Percentiles rank a stretch among this genome's conserved stretches.
These are phyloP conservation scores for Suillus sp. DNA, from an alignment of 768 basidiomycete species.

Conservation along the genomic window DNA sequence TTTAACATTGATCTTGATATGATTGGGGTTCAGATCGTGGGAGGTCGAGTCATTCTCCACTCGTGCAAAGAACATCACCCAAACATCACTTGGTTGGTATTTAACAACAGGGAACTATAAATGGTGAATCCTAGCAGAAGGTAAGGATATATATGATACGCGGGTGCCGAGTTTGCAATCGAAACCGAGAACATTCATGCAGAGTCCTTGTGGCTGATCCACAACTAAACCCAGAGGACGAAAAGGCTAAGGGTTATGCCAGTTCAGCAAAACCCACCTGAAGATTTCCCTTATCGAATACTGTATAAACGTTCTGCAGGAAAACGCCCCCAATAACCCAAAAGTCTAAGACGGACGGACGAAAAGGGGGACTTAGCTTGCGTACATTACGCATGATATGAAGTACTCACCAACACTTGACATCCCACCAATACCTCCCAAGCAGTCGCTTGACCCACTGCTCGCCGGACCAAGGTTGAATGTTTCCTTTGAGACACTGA, in stretches of 20 bases:
- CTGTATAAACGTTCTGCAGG: constrained; percentile 34
- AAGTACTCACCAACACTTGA: constrained; percentile 1
- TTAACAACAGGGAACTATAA: background rate
- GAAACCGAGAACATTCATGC: background rate
- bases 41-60: background rate
- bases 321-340: constrained; percentile 40
- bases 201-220: background rate
- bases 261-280: constrained; percentile 46
- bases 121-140: background rate
- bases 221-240: background rate
- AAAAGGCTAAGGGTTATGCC: constrained; percentile 14
- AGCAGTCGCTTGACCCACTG: constrained; percentile 34
- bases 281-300: constrained; percentile 33
- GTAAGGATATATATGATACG: background rate
- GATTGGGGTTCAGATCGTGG: background rate
- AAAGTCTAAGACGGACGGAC: constrained; percentile 21
- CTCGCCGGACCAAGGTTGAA: constrained; percentile 46
- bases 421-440: constrained; percentile 38
- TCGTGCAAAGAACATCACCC: background rate
- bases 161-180: background rate
- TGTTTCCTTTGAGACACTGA: constrained; percentile 36
- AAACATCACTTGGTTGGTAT: background rate
- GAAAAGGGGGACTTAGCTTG: background rate
- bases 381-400: background rate
- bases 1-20: background rate